Evolutionary conservation across 2,329 filamentous ascomycete genomes (phyloP), one percentile per base, ranked within the genome.

Genomic region (Trichoderma arundinaceum): DNA sequence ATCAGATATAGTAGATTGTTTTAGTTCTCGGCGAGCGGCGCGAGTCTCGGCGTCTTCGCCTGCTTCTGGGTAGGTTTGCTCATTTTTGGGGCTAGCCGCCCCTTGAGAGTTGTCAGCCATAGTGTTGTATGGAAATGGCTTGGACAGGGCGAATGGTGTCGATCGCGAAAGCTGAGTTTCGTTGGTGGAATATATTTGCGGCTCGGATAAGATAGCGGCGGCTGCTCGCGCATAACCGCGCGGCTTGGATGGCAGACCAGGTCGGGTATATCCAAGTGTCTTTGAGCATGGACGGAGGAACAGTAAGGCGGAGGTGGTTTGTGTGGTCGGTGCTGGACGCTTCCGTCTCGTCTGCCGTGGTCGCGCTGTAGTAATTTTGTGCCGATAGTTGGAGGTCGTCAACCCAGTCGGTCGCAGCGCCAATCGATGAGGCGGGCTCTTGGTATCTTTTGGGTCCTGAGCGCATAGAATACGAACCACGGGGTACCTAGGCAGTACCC

Each of bases 21-120:
- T 87, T 46, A 90, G 81, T 77, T 90, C 87, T 71, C 88, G 84
- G 68, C 87, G 84, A 41, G 87, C 81, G 59, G 86, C 86, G 66
- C 85, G 85, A 46, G 87, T 90, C 72, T 87, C 86, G 41, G 85
- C 84, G 74, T 90, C 87, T 71, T 90, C 87, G 63, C 79, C 82
- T 39, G 72, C 72, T 65, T 79, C 77, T 68, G 77, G 69, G 57
- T 71, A 72, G 61, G 72, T 60, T 54, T 70, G 71, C 35, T 77
- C 75, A 64, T 71, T 73, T 68, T 76, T 79, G 66, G 80, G 80
- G 73, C 78, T 81, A 54, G 48, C 38, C 38, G 75, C 75, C 71
- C 75, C 76, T 72, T 76, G 79, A 64, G 74, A 72, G 67, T 81
- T 78, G 74, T 82, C 81, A 69, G 80, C 76, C 81, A 83, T 83